Base-by-base conservation (phyloP, 495 filamentous ascomycete species). In the Penicillium chermesinum region DNA sequence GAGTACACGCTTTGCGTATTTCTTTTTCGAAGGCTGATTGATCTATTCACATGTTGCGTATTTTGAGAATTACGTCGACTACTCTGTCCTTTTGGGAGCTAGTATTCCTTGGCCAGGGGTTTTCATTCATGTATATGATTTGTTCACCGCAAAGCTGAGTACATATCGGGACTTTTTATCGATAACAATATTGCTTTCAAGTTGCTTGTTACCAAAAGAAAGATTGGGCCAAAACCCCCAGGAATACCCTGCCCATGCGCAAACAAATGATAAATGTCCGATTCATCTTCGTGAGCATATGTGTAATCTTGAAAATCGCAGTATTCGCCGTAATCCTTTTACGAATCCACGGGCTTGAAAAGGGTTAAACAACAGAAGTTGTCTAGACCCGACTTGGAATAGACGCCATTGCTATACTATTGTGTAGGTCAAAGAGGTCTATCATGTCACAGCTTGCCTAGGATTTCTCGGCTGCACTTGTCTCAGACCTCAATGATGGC, bases 111-210 rank as follows among this genome's bases (percentile, higher is more conserved):
- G 33, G 38, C 13, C 35, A n/a, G 25, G 18, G 50, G 42, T 15
- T 41, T 54, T 30, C 19, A 36, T 62, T 62, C 52, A 40, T 62
- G 55, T 62, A 59, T 27, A 55, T 56, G 38, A 27, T 44, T 47
- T 44, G 6, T 44, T 17, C 18, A 30, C 10, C 25, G 10, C 25
- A 4, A 10, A 5, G 25, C 5, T 4, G 5, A 4, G 25, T 30
- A 30, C 4, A 30, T 30, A 30, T 30, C 25, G 10, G 25, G 25
- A n/a, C n/a, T n/a, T n/a, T n/a, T n/a, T n/a, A n/a, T n/a, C n/a
- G n/a, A n/a, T n/a, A n/a, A n/a, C n/a, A n/a, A n/a, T n/a, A n/a
- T n/a, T n/a, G n/a, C n/a, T n/a, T n/a, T n/a, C n/a, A n/a, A n/a
- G n/a, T n/a, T n/a, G n/a, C n/a, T n/a, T n/a, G n/a, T n/a, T n/a